Percentiles rank a stretch among this genome's conserved stretches.
These are phyloP conservation scores for Neonectria faginata DNA, from an alignment of 2,329 filamentous ascomycete species.

Conservation along the genomic window DNA sequence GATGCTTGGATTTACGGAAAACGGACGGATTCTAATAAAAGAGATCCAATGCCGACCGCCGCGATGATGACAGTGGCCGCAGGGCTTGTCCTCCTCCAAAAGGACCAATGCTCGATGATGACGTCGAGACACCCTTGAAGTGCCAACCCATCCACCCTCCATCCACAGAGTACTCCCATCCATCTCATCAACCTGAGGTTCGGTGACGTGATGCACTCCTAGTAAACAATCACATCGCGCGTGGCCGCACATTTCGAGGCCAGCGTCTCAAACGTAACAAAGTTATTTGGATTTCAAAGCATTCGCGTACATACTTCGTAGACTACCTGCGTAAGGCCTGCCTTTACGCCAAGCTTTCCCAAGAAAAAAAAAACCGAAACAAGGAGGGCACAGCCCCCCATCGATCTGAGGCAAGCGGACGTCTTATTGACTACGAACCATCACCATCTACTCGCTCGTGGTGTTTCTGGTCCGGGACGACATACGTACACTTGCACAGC, in stretches of 20 bases:
- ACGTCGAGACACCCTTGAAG: conserved; percentile 4
- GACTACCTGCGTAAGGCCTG: not conserved
- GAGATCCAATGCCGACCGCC: not conserved
- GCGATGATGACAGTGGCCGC: not conserved
- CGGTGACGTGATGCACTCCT: conserved; percentile 16
- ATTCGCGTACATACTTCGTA: conserved; percentile 3
- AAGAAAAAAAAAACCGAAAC: not conserved
- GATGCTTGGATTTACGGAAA: not conserved
- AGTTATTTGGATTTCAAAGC: not conserved
- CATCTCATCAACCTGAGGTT: conserved; percentile 14
- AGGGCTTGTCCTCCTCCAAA: not conserved
- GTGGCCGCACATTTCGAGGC: conserved; percentile 5
- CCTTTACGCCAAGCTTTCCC: not conserved
- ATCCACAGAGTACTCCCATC: conserved; percentile 8
- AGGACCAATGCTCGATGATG: conserved; percentile 7
- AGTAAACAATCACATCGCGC: not conserved
- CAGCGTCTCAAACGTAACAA: conserved; percentile 14
- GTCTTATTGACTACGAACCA: conserved; percentile 9
- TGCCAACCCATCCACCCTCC: not conserved
- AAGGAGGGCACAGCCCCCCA: conserved; percentile 20
- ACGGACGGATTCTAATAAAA: conserved; percentile 4
- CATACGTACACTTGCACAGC: conserved; percentile 20
- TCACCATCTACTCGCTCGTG: conserved; percentile 4
- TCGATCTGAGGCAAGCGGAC: conserved; percentile 9
- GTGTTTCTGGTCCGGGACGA: not conserved